These are phyloP conservation scores for Millerozyma miso DNA, from an alignment of 805 yeast species.

Conservation along the genomic window DNA sequence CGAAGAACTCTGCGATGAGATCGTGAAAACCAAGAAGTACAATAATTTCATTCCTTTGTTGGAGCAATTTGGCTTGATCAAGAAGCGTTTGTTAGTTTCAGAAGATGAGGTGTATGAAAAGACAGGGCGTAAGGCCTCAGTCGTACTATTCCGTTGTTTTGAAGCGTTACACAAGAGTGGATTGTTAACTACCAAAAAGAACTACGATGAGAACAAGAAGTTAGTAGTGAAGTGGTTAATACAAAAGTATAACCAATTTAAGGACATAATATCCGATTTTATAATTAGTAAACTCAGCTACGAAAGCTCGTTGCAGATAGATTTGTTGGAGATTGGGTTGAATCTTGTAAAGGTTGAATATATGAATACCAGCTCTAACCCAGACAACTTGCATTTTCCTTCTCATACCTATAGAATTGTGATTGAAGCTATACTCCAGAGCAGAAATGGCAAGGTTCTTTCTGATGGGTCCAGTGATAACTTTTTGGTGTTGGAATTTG, in stretches of 20 bases:
- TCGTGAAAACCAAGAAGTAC: slow-evolving; percentile 41
- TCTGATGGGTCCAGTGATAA: slow-evolving; percentile 47
- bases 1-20: slow-evolving; percentile 18
- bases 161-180: slow-evolving; percentile 43
- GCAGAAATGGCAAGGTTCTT: slow-evolving; percentile 33
- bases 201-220: slow-evolving; percentile 41
- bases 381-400: slow-evolving; percentile 61
- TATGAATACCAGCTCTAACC: slow-evolving; percentile 44
- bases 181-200: slow-evolving; percentile 29
- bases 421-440: slow-evolving; percentile 25
- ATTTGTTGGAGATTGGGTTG: slow-evolving; percentile 50
- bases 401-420: slow-evolving; percentile 44
- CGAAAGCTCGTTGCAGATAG: slow-evolving; percentile 50
- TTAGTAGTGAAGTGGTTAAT: slow-evolving; percentile 61
- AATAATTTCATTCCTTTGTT: slow-evolving; percentile 51
- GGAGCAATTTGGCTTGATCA: slow-evolving; percentile 28
- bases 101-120: slow-evolving; percentile 22
- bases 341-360: slow-evolving; percentile 57
- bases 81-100: slow-evolving; percentile 11
- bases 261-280: slow-evolving; percentile 38
- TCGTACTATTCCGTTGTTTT: slow-evolving; percentile 45
- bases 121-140: slow-evolving; percentile 37
- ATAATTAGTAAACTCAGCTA: slow-evolving; percentile 38
- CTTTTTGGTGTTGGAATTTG: slow-evolving; percentile 52
- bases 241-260: slow-evolving; percentile 53